These are phyloP conservation scores for Calonectria naviculata DNA, from an alignment of 2,329 filamentous ascomycete genomes.

Conservation along the genomic window DNA sequence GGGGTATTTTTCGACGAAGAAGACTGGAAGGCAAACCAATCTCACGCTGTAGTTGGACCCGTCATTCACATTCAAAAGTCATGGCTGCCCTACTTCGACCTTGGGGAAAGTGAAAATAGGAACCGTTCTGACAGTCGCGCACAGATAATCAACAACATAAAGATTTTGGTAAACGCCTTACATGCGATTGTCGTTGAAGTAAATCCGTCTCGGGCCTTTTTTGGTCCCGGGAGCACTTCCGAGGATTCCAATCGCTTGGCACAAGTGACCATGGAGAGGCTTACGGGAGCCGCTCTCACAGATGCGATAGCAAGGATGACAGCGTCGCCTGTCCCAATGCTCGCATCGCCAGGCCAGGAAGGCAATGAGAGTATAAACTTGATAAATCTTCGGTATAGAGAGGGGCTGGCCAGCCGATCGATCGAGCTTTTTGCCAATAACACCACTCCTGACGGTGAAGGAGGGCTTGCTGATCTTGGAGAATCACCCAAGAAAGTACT, in stretches of 20 bases:
- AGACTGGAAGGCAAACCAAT: not conserved
- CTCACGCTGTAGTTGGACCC: not conserved
- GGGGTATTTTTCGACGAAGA: not conserved
- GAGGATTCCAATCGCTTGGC: not conserved
- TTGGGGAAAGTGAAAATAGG: not conserved
- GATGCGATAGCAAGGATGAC: slow-evolving; percentile 2
- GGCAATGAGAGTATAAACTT: not conserved
- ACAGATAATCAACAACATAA: not conserved
- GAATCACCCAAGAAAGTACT: too few species aligned
- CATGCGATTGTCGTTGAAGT: not conserved
- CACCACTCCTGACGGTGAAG: not conserved
- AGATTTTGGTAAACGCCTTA: not conserved
- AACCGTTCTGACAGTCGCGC: not conserved
- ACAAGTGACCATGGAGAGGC: not conserved
- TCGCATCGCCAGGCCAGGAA: not conserved
- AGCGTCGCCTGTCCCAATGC: not conserved
- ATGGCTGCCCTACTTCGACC: not conserved
- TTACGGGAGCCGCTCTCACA: slow-evolving; percentile 2
- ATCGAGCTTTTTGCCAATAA: not conserved
- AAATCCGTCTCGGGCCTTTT: not conserved
- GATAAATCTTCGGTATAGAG: not conserved
- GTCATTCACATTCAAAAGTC: not conserved
- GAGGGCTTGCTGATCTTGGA: too few species aligned
- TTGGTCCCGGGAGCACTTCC: not conserved
- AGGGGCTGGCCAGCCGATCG: not conserved